phyloP scores from a whole-genome alignment of 1,139 yeast genomes.

The Kodamaea sp. region DNA sequence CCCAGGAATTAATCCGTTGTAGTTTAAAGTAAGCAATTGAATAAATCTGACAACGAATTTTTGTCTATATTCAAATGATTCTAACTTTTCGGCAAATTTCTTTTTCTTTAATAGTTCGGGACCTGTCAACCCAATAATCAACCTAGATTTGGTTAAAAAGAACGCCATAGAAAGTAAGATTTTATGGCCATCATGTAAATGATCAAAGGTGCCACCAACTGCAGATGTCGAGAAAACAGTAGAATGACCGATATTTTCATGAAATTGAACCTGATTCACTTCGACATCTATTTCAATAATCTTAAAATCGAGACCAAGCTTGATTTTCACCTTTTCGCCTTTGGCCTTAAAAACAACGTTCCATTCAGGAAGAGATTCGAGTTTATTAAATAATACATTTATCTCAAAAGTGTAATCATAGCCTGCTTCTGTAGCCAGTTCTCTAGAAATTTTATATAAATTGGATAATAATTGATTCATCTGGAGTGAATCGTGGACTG shows the following conservation, averaged over 20 bases:
- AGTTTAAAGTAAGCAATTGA: slow-evolving; percentile 9
- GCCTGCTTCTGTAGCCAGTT: slow-evolving; percentile 18
- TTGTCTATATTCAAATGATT: slow-evolving; percentile 54
- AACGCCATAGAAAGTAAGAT: slow-evolving; percentile 72
- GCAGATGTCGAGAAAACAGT: slow-evolving; percentile 32
- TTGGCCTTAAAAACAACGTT: slow-evolving; percentile 3
- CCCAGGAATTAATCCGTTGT: background rate
- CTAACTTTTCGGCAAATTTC: slow-evolving; percentile 63
- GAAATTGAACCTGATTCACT: background rate
- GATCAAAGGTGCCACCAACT: slow-evolving; percentile 97
- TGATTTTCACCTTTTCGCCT: slow-evolving; percentile 1
- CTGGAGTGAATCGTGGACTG: slow-evolving; percentile 17
- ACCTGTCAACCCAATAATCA: slow-evolving; percentile 85
- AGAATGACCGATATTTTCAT: too few relatives aligned
- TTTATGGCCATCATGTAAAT: slow-evolving; percentile 93
- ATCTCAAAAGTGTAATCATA: slow-evolving; percentile 29
- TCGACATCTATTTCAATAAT: background rate
- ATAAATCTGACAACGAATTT: slow-evolving; percentile 48
- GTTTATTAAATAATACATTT: slow-evolving; percentile 28
- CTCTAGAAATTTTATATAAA: slow-evolving; percentile 26
- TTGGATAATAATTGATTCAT: slow-evolving; percentile 27
- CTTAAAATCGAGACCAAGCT: background rate
- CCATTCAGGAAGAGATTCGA: slow-evolving; percentile 4
- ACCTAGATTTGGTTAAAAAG: slow-evolving; percentile 48
- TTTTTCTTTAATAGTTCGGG: slow-evolving; percentile 71